phyloP scores from a whole-genome alignment of 805 yeast species.

The Candida ortonii region DNA sequence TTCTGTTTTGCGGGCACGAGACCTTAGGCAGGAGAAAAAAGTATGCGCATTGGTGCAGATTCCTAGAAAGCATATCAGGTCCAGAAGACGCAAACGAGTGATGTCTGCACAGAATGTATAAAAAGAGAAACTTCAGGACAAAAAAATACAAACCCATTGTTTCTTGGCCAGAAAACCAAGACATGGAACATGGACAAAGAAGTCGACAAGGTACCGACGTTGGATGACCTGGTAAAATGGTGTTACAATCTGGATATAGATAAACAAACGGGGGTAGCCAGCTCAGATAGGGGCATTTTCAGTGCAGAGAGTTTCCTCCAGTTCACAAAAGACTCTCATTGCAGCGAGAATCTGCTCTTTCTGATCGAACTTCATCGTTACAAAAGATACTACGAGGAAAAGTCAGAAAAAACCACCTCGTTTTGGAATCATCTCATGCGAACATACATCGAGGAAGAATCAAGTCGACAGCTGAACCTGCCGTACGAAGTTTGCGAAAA shows the following conservation, averaged over 20 bases:
- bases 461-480: slow-evolving; percentile 49
- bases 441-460: slow-evolving; percentile 39
- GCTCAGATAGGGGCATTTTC: slow-evolving; percentile 3
- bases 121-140: too few relatives aligned
- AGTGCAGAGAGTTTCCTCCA: slow-evolving; percentile 12
- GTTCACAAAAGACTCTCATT: slow-evolving; percentile 16
- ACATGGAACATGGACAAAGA: not conserved
- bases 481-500: slow-evolving; percentile 37
- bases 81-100: too few relatives aligned
- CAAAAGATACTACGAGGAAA: slow-evolving; percentile 19
- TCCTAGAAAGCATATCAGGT: too few relatives aligned
- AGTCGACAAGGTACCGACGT: slow-evolving; percentile 2
- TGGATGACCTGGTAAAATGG: slow-evolving; percentile 4
- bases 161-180: not conserved
- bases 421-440: slow-evolving; percentile 33
- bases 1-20: too few relatives aligned
- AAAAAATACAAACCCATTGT: too few relatives aligned
- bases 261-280: slow-evolving; percentile 1
- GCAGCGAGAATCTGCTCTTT: slow-evolving; percentile 23
- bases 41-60: too few relatives aligned
- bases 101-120: too few relatives aligned
- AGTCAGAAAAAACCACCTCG: not conserved
- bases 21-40: too few relatives aligned
- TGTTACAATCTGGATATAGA: not conserved
- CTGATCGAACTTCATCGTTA: slow-evolving; percentile 20